Evolutionary conservation across 768 basidiomycete species (phyloP), one percentile per base, ranked within the genome.

Genomic region (Tylopilus sp.): DNA sequence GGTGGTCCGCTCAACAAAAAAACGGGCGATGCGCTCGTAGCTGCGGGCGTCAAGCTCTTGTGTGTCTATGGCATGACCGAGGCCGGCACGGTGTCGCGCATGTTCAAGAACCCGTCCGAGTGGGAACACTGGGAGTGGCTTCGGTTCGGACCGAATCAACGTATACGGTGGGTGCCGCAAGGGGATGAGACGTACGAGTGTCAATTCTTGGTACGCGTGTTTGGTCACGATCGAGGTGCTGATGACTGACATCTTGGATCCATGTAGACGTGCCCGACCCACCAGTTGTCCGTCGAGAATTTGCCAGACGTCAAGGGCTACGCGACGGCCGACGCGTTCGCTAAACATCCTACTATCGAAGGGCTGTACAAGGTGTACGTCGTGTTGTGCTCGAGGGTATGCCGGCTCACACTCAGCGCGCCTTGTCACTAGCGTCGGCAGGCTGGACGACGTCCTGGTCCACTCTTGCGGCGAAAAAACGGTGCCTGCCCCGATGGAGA

Each of bases 61-160:
- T 50, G 63, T 2, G 42, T 70, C 1, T 78, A 77, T 45, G 76
- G 77, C 19, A 58, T 51, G 21, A 79, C 73, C 0, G 76, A 78
- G 52, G 63, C 69, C 29, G 64, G 71, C 10, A 44, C 56, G 0
- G 44, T 70, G 9, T 63, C 65, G 0, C 21, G 51, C 26, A 24
- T 57, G 1, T 44, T 59, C n/a, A 59, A 56, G 2, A 29, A 9
- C 43, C 49, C 55, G 2, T 8, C 19, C 0, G 64, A 75, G 26
- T 45, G 42, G 38, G 69, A 66, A 60, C 63, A 67, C 9, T 78
- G 71, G 68, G 61, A 72, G 4, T 76, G 67, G 62, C 36, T 70
- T 11, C 61, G 64, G 24, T 65, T 66, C 2, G 54, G 59, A 3
- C 61, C 70, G 1, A 52, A 55, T 6, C 51, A 58, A 12, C 61